Percentiles rank a stretch among this genome's conserved stretches.
Conservation (phyloP, 169 alveolate species). For the Cryptosporidium andersoni region DNA sequence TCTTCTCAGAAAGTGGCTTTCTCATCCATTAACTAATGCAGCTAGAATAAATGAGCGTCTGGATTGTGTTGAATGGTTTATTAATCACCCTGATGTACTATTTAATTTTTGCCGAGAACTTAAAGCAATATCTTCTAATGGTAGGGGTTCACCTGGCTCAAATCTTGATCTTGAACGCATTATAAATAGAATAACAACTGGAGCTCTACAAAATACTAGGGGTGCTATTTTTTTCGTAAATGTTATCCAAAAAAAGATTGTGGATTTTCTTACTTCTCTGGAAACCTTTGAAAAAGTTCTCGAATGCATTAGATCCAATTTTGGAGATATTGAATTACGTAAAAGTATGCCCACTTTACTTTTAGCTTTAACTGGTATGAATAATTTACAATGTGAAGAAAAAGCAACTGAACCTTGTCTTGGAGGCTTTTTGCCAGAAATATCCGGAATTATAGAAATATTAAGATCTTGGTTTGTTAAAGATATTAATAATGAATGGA, state of each 20-base stretch:
- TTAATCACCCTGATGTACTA: conserved; percentile 74
- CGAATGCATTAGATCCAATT: conserved; percentile 30
- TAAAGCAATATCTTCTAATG: not conserved
- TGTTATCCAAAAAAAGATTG: conserved; percentile 75
- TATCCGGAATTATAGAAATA: conserved; percentile 23
- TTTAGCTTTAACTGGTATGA: conserved; percentile 38
- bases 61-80: conserved; percentile 90
- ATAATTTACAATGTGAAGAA: not conserved
- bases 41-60: conserved; percentile 88
- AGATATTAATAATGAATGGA: conserved; percentile 52
- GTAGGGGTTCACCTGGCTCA: not conserved
- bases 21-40: conserved; percentile 88
- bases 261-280: conserved; percentile 79
- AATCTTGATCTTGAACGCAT: conserved; percentile 85
- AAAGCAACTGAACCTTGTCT: not conserved
- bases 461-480: conserved; percentile 23
- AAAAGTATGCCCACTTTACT: conserved; percentile 40
- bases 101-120: conserved; percentile 65
- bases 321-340: conserved; percentile 26
- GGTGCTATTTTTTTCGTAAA: conserved; percentile 88
- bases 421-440: conserved; percentile 20
- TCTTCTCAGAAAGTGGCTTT: conserved; percentile 93
- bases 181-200: conserved; percentile 81
- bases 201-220: conserved; percentile 83
- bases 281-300: conserved; percentile 72